Evolutionary conservation across 306 rosid genomes (phyloP), one percentile per base, ranked within the genome.

Genomic region (Ormosia semicastrata): DNA sequence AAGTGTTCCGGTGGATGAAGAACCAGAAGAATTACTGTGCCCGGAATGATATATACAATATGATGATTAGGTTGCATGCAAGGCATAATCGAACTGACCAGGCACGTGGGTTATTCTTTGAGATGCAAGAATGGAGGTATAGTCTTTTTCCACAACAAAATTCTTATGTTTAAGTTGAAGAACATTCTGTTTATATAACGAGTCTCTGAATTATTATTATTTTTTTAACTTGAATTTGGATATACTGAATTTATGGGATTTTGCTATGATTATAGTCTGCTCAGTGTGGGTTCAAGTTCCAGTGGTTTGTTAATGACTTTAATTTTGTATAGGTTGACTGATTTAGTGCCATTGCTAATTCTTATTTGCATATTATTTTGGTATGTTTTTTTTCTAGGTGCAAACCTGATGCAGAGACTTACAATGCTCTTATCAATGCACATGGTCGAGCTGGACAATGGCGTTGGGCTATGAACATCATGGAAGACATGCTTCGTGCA

Each of bases 401-500:
- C 87, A 95, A 95, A 85, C 97, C 98, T 59, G 94, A 95, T 87
- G 97, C 85, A 44, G 97, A 95, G 90, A 90, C 99, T 52, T 95
- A 89, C 63, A 91, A 89, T 82, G 93, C 97, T 57, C 90, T 95
- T 73, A 91, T 95, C 76, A 90, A 93, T 85, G 95, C 89, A n/a
- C 99, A 93, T 76, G 99, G 99, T 82, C 89, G 94, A 73, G 90
- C 85, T 53, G 98, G 98, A 72, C 99, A 95, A 69, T 93, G 95
- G 95, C 98, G 98, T 74, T 95, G 99, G 99, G 97, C 99, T 43
- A 85, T 82, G 94, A 93, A 91, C 89, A 90, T 95, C 86, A 91
- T 95, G 99, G 98, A 95, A 5, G 98, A 88, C 90, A 93, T 95
- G 99, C 86, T 95, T 44, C 91, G 95, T 84, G 94, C 94, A 73